These are phyloP conservation scores for Funneliformis geosporum DNA, from an alignment of 192 early-diverging fungal species.

Conservation along the genomic window DNA sequence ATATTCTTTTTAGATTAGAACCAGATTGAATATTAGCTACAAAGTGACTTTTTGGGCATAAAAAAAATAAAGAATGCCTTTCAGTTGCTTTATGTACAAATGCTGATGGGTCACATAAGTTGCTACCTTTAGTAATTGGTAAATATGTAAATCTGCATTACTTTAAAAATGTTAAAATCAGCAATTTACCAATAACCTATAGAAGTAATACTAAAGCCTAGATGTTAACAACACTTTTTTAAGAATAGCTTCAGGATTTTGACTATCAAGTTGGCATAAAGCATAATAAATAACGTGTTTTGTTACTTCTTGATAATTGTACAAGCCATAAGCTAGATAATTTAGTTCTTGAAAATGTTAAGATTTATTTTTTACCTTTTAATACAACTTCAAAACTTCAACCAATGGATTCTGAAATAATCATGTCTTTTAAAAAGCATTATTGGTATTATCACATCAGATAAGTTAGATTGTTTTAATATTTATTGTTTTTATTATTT, in stretches of 20 bases:
- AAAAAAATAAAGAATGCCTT: slow-evolving; percentile 24
- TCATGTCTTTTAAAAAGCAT: slow-evolving; percentile 19
- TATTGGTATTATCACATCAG: background rate
- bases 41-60: background rate
- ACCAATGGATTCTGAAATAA: background rate
- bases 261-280: slow-evolving; percentile 16
- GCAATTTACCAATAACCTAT: slow-evolving; percentile 18
- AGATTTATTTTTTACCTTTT: slow-evolving; percentile 1
- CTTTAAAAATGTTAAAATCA: slow-evolving; percentile 28
- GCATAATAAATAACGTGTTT: background rate
- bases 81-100: slow-evolving; percentile 30
- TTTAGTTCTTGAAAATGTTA: background rate
- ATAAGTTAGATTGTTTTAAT: background rate
- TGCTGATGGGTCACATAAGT: slow-evolving; percentile 24
- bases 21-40: slow-evolving; percentile 19
- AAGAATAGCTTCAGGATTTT: slow-evolving; percentile 24
- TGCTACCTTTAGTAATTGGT: slow-evolving; percentile 21
- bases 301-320: slow-evolving; percentile 29
- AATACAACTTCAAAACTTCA: slow-evolving; percentile 14
- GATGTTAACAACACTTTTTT: slow-evolving; percentile 22
- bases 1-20: slow-evolving; percentile 20
- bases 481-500: background rate
- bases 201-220: slow-evolving; percentile 16
- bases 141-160: slow-evolving; percentile 29
- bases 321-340: slow-evolving; percentile 22